These are phyloP conservation scores for Neurospora africana DNA, from an alignment of 495 filamentous ascomycete species.

Conservation along the genomic window DNA sequence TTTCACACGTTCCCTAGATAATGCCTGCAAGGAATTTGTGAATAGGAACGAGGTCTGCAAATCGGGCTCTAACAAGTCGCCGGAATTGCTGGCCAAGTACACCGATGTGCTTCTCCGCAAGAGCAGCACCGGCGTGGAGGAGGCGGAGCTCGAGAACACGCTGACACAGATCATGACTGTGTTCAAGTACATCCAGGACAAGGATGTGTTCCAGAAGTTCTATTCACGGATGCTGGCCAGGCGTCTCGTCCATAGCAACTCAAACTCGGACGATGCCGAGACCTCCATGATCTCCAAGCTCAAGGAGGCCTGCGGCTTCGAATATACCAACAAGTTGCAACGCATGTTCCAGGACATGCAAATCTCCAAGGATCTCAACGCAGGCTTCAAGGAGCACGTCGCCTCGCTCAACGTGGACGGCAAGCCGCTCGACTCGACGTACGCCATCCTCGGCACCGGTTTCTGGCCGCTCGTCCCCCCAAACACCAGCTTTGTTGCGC, in stretches of 20 bases:
- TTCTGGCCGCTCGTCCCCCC: conserved; percentile 94
- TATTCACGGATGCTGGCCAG: conserved; percentile 96
- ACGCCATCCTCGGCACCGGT: conserved; percentile 85
- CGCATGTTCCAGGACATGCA: conserved; percentile 99
- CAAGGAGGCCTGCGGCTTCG: conserved; percentile 96
- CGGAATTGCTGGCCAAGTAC: conserved; percentile 90
- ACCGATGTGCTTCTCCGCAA: conserved; percentile 91
- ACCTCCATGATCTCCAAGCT: conserved; percentile 99
- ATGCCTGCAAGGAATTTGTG: conserved; percentile 95
- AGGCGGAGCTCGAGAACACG: conserved; percentile 83
- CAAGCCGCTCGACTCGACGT: conserved; percentile 56
- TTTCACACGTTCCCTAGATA: conserved; percentile 92
- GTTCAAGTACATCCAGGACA: conserved; percentile 99
- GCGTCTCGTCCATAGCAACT: conserved; percentile 85
- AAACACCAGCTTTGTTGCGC: conserved; percentile 74
- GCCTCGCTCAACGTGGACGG: conserved; percentile 31
- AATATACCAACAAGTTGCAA: conserved; percentile 98
- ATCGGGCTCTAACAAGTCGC: conserved; percentile 80
- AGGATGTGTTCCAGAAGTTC: conserved; percentile 99
- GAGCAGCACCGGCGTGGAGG: conserved; percentile 80
- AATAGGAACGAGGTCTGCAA: conserved; percentile 95
- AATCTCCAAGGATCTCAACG: conserved; percentile 93
- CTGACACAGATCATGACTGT: conserved; percentile 97
- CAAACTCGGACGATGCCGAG: conserved; percentile 93
- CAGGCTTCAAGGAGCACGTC: conserved; percentile 56